Evolutionary conservation across 352 stramenopile genomes (phyloP).

Genomic region (Peronospora farinosa): DNA sequence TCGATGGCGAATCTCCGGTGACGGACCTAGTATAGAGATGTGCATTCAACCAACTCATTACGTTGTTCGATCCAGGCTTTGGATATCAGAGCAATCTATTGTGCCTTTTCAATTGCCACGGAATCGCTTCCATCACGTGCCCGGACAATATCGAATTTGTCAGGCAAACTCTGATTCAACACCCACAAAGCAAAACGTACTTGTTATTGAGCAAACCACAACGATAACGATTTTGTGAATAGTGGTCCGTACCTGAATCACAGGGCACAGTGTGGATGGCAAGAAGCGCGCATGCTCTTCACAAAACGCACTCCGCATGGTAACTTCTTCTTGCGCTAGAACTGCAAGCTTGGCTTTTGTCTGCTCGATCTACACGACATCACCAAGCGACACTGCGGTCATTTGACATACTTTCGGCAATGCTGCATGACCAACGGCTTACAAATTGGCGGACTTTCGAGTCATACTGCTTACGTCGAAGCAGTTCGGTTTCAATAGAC

Average conservation of each 20-base stretch:
- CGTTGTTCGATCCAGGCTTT: background rate
- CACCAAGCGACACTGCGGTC: background rate
- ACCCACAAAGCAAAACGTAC: background rate
- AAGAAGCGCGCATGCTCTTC: slow-evolving; percentile 62
- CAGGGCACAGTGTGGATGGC: slow-evolving; percentile 58
- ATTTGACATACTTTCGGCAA: background rate
- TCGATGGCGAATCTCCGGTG: background rate
- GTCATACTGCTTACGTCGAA: slow-evolving; percentile 51
- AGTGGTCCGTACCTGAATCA: slow-evolving; percentile 46
- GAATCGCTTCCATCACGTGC: slow-evolving; percentile 7
- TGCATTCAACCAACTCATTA: slow-evolving; percentile 3
- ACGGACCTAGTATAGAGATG: slow-evolving; percentile 9
- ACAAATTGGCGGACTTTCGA: slow-evolving; percentile 46
- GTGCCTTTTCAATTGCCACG: slow-evolving; percentile 6
- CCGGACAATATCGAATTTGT: slow-evolving; percentile 43
- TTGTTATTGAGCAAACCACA: background rate
- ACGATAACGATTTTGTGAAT: background rate
- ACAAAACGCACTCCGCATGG: slow-evolving; percentile 39
- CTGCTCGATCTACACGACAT: slow-evolving; percentile 41
- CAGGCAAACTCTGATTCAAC: slow-evolving; percentile 38
- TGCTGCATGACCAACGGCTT: slow-evolving; percentile 6
- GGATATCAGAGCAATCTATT: slow-evolving; percentile 2
- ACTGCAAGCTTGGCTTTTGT: slow-evolving; percentile 41
- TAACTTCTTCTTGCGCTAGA: slow-evolving; percentile 45
- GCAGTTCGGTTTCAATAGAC: slow-evolving; percentile 48